phyloP scores from a whole-genome alignment of 73 alveolate species.

The Stentor roeselii region DNA sequence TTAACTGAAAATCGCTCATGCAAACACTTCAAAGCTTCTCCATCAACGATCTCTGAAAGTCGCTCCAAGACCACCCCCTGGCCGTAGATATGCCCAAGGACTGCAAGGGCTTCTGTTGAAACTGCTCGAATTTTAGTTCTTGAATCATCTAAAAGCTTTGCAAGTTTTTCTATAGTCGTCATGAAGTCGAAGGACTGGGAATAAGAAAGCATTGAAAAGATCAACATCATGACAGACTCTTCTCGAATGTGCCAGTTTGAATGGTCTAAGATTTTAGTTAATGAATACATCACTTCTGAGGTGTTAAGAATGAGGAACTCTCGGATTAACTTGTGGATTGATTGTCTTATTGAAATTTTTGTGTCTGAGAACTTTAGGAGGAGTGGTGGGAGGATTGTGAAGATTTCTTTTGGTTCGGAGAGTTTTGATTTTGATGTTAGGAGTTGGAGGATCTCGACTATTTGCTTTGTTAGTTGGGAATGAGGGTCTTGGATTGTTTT shows the following conservation, averaged over 20 bases:
- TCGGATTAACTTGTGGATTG: constrained; percentile 11
- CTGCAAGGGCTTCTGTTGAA: constrained; percentile 10
- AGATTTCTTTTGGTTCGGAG: neutral
- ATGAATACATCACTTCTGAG: neutral
- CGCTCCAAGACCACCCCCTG: neutral
- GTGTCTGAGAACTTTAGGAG: constrained; percentile 16
- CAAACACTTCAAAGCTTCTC: neutral
- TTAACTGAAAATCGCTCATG: neutral
- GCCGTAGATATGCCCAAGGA: neutral
- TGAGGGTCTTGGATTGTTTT: neutral
- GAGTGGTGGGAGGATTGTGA: neutral
- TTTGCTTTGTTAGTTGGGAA: neutral
- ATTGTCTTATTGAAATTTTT: constrained; percentile 15
- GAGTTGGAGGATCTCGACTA: neutral
- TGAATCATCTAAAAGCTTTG: constrained; percentile 23
- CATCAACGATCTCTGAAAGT: neutral
- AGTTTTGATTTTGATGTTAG: neutral
- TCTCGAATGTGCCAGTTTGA: constrained; percentile 25
- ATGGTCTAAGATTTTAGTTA: neutral
- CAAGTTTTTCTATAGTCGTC: neutral
- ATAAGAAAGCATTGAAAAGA: neutral
- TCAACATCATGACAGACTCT: neutral
- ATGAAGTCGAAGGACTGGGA: neutral
- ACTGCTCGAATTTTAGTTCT: constrained; percentile 21
- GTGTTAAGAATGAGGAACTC: neutral